Evolutionary conservation across 192 early-diverging fungal species (phyloP), one percentile per base, ranked within the genome.

Genomic region (Rhizoclosmatium sp.): DNA sequence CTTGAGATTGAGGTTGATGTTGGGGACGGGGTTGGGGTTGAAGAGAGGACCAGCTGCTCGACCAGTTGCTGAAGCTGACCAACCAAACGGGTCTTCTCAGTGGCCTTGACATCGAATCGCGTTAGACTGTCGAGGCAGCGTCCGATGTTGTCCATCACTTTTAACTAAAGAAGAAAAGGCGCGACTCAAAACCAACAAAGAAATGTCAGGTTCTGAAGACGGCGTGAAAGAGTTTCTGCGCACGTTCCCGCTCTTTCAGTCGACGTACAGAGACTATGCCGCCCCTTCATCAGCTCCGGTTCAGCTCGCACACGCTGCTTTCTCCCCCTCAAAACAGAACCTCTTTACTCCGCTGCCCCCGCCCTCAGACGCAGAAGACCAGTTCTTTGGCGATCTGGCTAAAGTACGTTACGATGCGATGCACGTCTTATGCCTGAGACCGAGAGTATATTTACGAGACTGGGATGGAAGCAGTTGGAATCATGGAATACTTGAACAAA

Each of bases 151-250:
- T 58, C n/a, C 12, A 58, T 58, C 54, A 31, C 31, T 31, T 31
- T 31, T 31, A 58, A 58, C n/a, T 58, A 58, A 58, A n/a, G 54
- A 58, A 10, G 12, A 31, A 39, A 65, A 65, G 62, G 62, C 16
- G 31, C 9, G 62, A 10, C 31, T 10, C 62, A 9, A 14, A 65
- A 39, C 16, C 12, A 31, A 21, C 12, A 65, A 14, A 65, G 62
- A 12, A 12, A 31, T 65, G 62, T 39, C 31, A 9, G 9, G 9
- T 12, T 68, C 41, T 5, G 67, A 69, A 19, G 67, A 69, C 67
- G 67, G 12, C 67, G 45, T 69, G 40, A 42, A 69, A 23, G 67
- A 69, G 40, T 44, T 69, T 9, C 67, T 69, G 31, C 67, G 67
- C 41, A 23, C 39, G 67, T 45, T 69, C 46, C 40, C 67, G 14